Base-by-base conservation (phyloP, 768 basidiomycete species). In the Suillus spraguei region DNA sequence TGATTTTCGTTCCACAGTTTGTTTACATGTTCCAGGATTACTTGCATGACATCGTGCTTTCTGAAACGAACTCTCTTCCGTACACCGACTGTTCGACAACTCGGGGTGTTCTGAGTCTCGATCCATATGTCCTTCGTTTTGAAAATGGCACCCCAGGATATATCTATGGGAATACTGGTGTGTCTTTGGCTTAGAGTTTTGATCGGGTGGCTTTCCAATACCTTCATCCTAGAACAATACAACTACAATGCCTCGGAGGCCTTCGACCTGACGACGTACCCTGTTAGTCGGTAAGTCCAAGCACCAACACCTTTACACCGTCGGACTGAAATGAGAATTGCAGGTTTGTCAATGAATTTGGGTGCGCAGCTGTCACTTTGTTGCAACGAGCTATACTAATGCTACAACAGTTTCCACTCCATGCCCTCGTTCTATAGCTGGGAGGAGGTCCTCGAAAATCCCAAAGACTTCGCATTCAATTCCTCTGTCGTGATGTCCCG, bases 61-160 rank as follows among this genome's bases (percentile, higher is more conserved):
- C 81, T 0, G 85, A 86, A 65, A 82, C 84, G 1, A 78, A 74
- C 56, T 85, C 85, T 41, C 82, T 87, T 4, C 76, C 85, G 10
- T 87, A 87, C 64, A 86, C 85, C 0, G 85, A 84, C 66, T 86
- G 85, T 63, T 87, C 85, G 0, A 87, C 85, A 5, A 87, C 85
- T 0, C 76, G 77, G 16, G 85, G 86, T 11, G 82, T 85, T 17
- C 71, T 87, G n/a, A 84, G 81, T 63, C 73, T 87, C 16, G 81
- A 87, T 58, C 86, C 85, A 8, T 85, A 85, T 60, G 72, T 81
- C 8, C 68, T 85, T 24, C 72, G 86, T 50, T 81, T 85, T 64
- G 72, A 71, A 35, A 87, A 86, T 63, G 80, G 76, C 14, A 86
- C 84, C 4, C 68, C 71, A 4, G 85, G 85, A 4, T 75, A 80